Percentiles rank a stretch among this genome's conserved stretches.
These are phyloP conservation scores for Millerozyma acaciae DNA, from an alignment of 805 yeast genomes.

Conservation along the genomic window DNA sequence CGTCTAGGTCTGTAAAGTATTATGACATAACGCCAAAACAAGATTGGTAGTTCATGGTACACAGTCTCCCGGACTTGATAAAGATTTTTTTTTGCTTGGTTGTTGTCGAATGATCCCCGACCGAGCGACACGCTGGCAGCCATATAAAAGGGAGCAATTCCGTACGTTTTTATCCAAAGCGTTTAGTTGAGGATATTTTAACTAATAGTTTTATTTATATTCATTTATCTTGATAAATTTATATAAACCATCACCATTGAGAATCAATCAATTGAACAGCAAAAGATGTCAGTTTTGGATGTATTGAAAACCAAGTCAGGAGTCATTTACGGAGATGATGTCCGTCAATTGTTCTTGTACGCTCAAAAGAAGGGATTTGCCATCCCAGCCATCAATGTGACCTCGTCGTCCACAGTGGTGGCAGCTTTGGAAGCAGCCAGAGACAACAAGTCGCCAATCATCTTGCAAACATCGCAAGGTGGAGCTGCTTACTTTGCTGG, in stretches of 20 bases:
- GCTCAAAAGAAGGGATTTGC: conserved; percentile 94
- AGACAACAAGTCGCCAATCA: conserved; percentile 76
- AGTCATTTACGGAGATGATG: conserved; percentile 99
- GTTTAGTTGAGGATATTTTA: not conserved
- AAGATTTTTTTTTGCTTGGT: conserved; percentile 8
- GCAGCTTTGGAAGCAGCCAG: conserved; percentile 48
- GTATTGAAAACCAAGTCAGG: conserved; percentile 89
- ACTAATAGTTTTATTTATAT: conserved; percentile 1
- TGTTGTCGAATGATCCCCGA: conserved; percentile 5
- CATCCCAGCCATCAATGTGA: conserved; percentile 97
- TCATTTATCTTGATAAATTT: not conserved
- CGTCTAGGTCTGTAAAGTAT: too few species aligned
- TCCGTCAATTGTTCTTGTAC: conserved; percentile 77
- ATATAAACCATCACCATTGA: not conserved
- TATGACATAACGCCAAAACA: too few species aligned
- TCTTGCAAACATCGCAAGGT: conserved; percentile 96
- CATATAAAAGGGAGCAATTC: conserved; percentile 8
- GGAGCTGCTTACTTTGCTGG: conserved; percentile 99
- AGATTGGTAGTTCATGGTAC: conserved; percentile 2
- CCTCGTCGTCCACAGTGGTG: conserved; percentile 90
- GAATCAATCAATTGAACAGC: not conserved
- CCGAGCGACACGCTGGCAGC: conserved; percentile 1
- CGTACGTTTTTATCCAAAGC: not conserved
- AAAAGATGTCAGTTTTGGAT: conserved; percentile 58
- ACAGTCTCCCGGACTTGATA: conserved; percentile 9